Conservation (phyloP, 345 rosid species). For the Hibiscus tridactylites region DNA sequence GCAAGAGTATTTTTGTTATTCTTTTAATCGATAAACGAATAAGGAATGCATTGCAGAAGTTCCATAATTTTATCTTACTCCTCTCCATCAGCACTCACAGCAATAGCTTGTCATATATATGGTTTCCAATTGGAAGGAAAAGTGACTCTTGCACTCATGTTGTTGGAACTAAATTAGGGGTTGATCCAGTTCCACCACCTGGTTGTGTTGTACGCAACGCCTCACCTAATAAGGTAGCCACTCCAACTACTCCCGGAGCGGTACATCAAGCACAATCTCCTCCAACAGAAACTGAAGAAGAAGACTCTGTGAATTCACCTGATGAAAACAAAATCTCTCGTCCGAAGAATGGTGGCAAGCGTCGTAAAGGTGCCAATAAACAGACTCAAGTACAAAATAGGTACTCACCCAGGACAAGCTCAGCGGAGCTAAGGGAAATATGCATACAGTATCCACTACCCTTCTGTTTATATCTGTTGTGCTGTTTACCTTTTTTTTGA, state of each 20-base stretch:
- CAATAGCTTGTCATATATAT: background rate
- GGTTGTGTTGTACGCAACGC: background rate
- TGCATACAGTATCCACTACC: slow-evolving; percentile 12
- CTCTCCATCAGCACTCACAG: background rate
- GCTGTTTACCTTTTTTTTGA: background rate
- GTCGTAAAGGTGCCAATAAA: background rate
- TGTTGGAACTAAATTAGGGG: background rate
- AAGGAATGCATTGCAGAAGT: background rate
- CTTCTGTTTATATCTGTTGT: background rate
- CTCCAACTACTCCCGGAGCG: background rate
- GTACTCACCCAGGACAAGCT: background rate
- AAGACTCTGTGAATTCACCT: slow-evolving; percentile 2
- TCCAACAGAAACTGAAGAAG: background rate
- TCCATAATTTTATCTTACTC: background rate
- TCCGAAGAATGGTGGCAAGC: background rate
- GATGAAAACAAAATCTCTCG: too few species aligned
- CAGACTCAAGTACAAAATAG: background rate
- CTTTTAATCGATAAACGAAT: background rate
- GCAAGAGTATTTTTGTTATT: background rate
- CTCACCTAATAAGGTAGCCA: background rate
- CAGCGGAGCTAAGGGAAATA: slow-evolving; percentile 3
- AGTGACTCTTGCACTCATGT: background rate
- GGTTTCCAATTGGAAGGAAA: background rate
- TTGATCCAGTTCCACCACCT: background rate
- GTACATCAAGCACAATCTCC: background rate